Conservation (phyloP, 805 yeast genomes). For the Hanseniaspora meyeri region DNA sequence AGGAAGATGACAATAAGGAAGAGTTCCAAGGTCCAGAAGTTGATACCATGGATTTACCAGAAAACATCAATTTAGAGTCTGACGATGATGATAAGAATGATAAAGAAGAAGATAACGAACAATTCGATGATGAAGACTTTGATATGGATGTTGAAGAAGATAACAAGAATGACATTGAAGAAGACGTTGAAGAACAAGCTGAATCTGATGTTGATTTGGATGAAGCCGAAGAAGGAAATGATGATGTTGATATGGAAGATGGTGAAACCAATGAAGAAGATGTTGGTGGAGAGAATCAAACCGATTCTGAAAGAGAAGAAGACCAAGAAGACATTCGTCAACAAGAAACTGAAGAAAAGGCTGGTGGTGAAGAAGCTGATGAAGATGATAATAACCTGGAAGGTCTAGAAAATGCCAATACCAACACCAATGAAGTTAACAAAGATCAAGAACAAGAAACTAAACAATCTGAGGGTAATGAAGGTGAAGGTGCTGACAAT, state of each 20-base stretch:
- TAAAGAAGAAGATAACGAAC: conserved; percentile 29
- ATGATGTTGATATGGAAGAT: conserved; percentile 38
- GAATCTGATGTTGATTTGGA: conserved; percentile 54
- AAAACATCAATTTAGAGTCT: conserved; percentile 79
- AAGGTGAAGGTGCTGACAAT: conserved; percentile 51
- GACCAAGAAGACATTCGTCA: conserved; percentile 26
- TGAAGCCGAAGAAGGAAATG: conserved; percentile 47
- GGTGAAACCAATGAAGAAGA: conserved; percentile 25
- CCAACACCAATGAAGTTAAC: conserved; percentile 32
- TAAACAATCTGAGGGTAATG: conserved; percentile 47
- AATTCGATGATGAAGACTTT: conserved; percentile 22
- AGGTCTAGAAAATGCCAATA: conserved; percentile 32
- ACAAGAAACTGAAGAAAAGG: conserved; percentile 23
- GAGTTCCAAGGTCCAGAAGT: conserved; percentile 69
- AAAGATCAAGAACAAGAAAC: conserved; percentile 47
- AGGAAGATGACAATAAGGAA: conserved; percentile 55
- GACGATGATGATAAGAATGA: conserved; percentile 48
- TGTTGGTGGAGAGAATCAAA: conserved; percentile 27
- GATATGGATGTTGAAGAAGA: conserved; percentile 21
- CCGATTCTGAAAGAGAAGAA: conserved; percentile 23
- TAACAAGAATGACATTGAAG: conserved; percentile 15
- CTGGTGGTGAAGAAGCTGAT: conserved; percentile 32
- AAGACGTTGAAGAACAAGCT: conserved; percentile 33
- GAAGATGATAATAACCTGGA: conserved; percentile 44
- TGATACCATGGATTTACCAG: conserved; percentile 83